Evolutionary conservation across 2,329 filamentous ascomycete genomes (phyloP).

Genomic region (Hortaea sp.): DNA sequence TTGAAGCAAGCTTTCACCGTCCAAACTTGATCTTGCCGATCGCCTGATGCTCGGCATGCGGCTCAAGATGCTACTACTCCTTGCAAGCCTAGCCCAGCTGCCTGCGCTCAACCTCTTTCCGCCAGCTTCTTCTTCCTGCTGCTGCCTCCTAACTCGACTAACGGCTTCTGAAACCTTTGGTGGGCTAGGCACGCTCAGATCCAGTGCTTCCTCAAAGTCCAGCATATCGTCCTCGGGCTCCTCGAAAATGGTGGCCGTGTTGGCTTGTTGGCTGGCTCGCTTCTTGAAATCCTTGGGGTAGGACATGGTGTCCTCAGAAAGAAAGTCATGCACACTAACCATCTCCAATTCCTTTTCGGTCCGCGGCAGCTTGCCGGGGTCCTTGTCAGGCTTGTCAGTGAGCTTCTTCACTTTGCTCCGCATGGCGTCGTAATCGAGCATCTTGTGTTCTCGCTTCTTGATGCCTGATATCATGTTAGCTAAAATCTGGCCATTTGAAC

Average conservation of each 20-base stretch:
- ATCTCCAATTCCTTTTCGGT: slow-evolving; percentile 95
- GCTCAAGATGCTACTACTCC: slow-evolving; percentile 4
- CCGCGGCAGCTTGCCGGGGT: slow-evolving; percentile 88
- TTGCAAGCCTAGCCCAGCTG: not conserved
- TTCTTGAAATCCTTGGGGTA: too few relatives aligned
- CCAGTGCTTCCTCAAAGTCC: slow-evolving; percentile 4
- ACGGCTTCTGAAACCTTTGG: slow-evolving; percentile 18
- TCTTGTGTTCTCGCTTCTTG: slow-evolving; percentile 97
- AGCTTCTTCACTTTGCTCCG: slow-evolving; percentile 94
- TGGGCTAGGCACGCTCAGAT: slow-evolving; percentile 15
- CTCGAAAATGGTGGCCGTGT: too few relatives aligned
- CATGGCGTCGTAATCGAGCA: slow-evolving; percentile 94
- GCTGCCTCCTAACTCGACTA: slow-evolving; percentile 4
- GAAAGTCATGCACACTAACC: slow-evolving; percentile 23
- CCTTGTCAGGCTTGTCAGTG: slow-evolving; percentile 97
- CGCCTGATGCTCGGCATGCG: not conserved
- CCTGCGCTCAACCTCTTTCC: not conserved
- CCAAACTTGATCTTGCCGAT: not conserved
- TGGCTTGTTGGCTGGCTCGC: not conserved
- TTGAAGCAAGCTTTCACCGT: not conserved
- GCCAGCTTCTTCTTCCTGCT: slow-evolving; percentile 3
- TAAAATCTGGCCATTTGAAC: not conserved
- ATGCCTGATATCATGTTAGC: slow-evolving; percentile 48
- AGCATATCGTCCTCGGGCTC: not conserved
- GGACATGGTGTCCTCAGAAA: not conserved